phyloP scores from a whole-genome alignment of 441 rosid genomes.

The Populus hybrid region DNA sequence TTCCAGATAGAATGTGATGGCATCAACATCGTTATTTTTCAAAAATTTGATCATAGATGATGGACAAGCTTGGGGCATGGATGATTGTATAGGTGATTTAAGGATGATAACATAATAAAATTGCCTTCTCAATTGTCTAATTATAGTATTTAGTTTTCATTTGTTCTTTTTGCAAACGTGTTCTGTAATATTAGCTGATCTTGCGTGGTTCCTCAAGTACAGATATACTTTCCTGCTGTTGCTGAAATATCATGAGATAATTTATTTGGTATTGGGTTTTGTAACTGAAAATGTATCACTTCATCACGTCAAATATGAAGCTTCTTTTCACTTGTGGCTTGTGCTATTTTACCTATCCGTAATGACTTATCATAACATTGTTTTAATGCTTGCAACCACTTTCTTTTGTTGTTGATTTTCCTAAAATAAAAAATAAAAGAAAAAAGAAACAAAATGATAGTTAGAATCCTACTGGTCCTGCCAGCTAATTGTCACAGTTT shows the following conservation, averaged over 20 bases:
- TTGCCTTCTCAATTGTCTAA: neutral
- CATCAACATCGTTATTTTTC: neutral
- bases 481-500: neutral
- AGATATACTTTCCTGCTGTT: neutral
- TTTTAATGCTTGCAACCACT: neutral
- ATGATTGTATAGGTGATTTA: neutral
- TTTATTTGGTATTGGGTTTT: neutral
- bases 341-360: neutral
- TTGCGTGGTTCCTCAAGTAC: neutral
- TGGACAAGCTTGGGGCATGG: neutral
- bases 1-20: neutral
- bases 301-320: neutral
- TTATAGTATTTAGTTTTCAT: neutral
- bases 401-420: neutral
- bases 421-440: too few species aligned
- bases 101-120: neutral
- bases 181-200: neutral
- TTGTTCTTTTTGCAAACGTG: neutral
- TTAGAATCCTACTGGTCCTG: neutral
- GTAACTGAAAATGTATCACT: neutral
- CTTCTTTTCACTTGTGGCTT: neutral
- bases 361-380: neutral
- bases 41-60: neutral
- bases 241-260: neutral
- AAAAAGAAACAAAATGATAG: neutral